Evolutionary conservation across 2,329 filamentous ascomycete species (phyloP), one percentile per base, ranked within the genome.

Genomic region (Trichoderma gracile): DNA sequence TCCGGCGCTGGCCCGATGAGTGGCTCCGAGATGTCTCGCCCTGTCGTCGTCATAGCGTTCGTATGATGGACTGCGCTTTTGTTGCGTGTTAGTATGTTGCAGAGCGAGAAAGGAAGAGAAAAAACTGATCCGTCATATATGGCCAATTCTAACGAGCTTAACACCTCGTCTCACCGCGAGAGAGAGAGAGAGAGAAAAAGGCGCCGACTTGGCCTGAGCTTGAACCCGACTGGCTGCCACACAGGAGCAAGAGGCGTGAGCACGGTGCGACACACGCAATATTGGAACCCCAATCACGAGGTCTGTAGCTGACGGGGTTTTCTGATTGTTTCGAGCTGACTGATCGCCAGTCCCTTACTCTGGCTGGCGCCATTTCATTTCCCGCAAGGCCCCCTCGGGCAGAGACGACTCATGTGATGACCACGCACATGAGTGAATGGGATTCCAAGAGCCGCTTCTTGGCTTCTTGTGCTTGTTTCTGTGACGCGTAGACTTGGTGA

Each of bases 181-280:
- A 27, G n/a, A n/a, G n/a, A n/a, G n/a, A n/a, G n/a, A n/a, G n/a
- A n/a, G n/a, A n/a, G n/a, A 30, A 38, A 58, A 47, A 58, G 27
- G 23, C 42, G 42, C 43, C 55, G 42, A 47, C 55, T 27, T 38
- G 55, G 55, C 12, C 55, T 23, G 43, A 53, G 25, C n/a, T 54
- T 53, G 58, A 53, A 38, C 25, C 49, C 58, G 38, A 53, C 49
- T 42, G 19, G 58, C 42, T 53, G 40, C 58, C 60, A 63, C 50
- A 63, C 25, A 30, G 33, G 50, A 55, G 50, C 30, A 43, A 52
- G 58, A 61, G 46, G 49, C 58, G 58, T 52, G 62, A 64, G 54
- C 62, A 59, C 40, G 49, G 62, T 64, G 62, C 62, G 55, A 64
- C 62, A 63, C 53, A 54, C 45, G 56, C 62, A 64, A 64, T 38